phyloP scores from a whole-genome alignment of 352 stramenopile species.

The Pythium rhizo-oryzae region DNA sequence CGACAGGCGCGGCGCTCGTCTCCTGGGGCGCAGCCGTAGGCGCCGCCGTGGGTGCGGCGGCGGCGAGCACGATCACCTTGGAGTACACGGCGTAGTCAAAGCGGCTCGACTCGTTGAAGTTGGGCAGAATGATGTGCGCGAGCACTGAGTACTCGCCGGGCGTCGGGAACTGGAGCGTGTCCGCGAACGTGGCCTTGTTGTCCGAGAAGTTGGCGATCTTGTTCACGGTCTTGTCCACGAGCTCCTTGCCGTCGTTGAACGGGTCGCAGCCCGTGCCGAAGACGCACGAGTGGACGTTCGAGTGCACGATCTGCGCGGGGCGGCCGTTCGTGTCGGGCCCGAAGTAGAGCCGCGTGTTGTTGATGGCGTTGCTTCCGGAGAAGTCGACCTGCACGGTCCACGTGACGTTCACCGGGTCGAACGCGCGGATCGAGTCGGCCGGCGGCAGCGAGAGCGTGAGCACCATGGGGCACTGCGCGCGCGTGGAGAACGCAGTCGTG shows the following conservation, averaged over 20 bases:
- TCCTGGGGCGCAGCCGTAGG: not conserved
- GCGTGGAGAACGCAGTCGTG: slow-evolving; percentile 13
- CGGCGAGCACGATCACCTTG: slow-evolving; percentile 20
- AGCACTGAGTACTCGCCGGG: slow-evolving; percentile 36
- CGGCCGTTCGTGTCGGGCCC: slow-evolving; percentile 23
- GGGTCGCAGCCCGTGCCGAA: slow-evolving; percentile 36
- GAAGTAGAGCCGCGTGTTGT: slow-evolving; percentile 30
- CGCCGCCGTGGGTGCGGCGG: not conserved
- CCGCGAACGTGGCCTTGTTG: slow-evolving; percentile 27
- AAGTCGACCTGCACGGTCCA: slow-evolving; percentile 33
- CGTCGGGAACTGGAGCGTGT: slow-evolving; percentile 26
- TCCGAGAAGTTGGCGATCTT: slow-evolving; percentile 33
- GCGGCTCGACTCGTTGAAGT: slow-evolving; percentile 27
- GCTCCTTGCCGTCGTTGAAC: slow-evolving; percentile 33
- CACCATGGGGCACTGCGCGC: slow-evolving; percentile 25
- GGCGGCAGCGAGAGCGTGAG: slow-evolving; percentile 23
- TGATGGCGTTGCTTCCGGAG: slow-evolving; percentile 23
- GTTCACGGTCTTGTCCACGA: slow-evolving; percentile 37
- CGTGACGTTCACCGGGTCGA: slow-evolving; percentile 26
- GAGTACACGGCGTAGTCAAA: slow-evolving; percentile 36
- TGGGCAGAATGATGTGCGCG: slow-evolving; percentile 34
- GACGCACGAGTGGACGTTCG: slow-evolving; percentile 36
- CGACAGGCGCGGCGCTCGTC: slow-evolving; percentile 11
- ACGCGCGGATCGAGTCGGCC: slow-evolving; percentile 16
- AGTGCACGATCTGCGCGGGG: slow-evolving; percentile 35